Base-by-base conservation (phyloP, 768 basidiomycete species). In the Rhodotorula babjevae region DNA sequence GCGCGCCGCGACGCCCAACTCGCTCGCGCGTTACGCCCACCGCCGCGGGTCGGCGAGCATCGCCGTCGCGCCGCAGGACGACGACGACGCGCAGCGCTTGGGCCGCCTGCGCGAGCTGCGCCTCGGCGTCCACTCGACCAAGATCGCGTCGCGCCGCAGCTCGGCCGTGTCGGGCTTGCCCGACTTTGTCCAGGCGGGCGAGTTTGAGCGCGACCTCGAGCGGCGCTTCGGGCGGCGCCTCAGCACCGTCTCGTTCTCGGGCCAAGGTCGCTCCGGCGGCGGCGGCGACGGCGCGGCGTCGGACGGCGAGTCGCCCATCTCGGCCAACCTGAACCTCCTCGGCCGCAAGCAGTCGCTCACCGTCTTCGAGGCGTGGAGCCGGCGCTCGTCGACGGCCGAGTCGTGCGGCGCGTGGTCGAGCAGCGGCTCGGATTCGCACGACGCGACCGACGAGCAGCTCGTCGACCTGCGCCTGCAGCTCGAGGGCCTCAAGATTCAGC, bases 401-500 rank as follows among this genome's bases (percentile, higher is more conserved):
- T n/a, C 44, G 29, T 40, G 58, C 65, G 33, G 36, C 57, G 40
- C 16, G 36, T 49, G 19, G 47, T 9, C 21, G 21, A 49, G n/a
- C 61, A 4, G 36, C 44, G 33, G 59, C 15, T 5, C n/a, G 11
- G 31, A 50, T 29, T 68, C 69, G n/a, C 31, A 55, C 4, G 31
- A 50, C 33, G 46, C 49, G 49, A 5, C 33, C 12, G 58, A 78
- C 3, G 58, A 78, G 69, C 55, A 47, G 46, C 55, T 93, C 46
- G 81, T 80, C 56, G 76, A 82, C 3, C 75, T 88, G 68, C 87
- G 87, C 76, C 80, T 84, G 33, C 86, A 89, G 66, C 80, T 93
- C 27, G 87, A 88, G 47, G 86, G 85, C 44, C 83, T 85, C 27
- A 86, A 86, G 76, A 85, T 86, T 71, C 90, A 92, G 69, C 82